Evolutionary conservation across 257 asterid species (phyloP).

Genomic region (Dorcoceras hygrometricum): DNA sequence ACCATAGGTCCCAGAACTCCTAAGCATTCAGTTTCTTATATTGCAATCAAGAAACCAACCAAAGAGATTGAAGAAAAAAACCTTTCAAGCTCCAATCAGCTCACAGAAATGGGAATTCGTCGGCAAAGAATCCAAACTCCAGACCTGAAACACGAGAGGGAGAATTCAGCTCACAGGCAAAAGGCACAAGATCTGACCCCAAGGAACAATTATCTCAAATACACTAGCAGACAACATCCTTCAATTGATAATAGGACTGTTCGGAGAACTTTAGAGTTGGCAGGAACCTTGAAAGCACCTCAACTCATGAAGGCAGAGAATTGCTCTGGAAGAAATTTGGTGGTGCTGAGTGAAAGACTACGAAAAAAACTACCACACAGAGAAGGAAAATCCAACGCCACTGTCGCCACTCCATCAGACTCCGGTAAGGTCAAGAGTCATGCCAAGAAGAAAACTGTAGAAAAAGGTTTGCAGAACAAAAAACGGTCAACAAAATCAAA

Average conservation of each 20-base stretch:
- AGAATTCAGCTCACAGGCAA: conserved; percentile 35
- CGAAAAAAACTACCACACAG: conserved; percentile 36
- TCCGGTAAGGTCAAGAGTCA: conserved; percentile 36
- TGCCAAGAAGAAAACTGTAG: conserved; percentile 31
- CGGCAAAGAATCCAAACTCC: conserved; percentile 35
- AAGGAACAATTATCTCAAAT: conserved; percentile 36
- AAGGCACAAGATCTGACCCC: conserved; percentile 37
- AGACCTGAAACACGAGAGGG: conserved; percentile 28
- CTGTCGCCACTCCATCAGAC: conserved; percentile 35
- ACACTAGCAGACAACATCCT: conserved; percentile 27
- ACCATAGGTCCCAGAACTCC: conserved; percentile 35
- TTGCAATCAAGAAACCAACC: conserved; percentile 40
- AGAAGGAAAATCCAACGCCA: conserved; percentile 36
- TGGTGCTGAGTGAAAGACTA: conserved; percentile 54
- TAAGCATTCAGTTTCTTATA: conserved; percentile 40
- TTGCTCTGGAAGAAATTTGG: conserved; percentile 39
- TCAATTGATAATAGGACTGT: conserved; percentile 32
- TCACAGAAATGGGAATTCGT: conserved; percentile 25
- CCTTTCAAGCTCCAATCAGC: conserved; percentile 31
- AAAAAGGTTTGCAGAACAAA: conserved; percentile 37
- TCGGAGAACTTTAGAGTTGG: conserved; percentile 27
- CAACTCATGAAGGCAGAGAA: conserved; percentile 39
- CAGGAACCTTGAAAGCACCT: conserved; percentile 31
- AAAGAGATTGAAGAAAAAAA: conserved; percentile 30
- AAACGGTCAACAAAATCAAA: conserved; percentile 38